Evolutionary conservation across 2,329 filamentous ascomycete genomes (phyloP).

Genomic region (Emmonsiellopsis sp.): DNA sequence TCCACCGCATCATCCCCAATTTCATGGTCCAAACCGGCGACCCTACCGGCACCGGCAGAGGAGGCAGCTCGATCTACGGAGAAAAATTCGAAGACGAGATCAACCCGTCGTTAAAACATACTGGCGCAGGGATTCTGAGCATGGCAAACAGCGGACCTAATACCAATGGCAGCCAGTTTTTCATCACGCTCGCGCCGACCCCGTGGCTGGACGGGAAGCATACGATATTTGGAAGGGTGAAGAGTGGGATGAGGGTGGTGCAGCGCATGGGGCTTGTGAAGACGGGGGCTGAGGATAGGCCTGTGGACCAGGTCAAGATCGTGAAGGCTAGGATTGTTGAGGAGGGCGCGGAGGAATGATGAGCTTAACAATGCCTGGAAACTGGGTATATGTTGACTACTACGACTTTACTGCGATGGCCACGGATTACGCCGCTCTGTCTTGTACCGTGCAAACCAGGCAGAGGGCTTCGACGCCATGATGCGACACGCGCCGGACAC

Average conservation of each 20-base stretch:
- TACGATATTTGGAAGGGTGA: constrained; percentile 90
- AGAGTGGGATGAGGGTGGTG: constrained; percentile 71
- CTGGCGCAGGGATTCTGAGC: constrained; percentile 82
- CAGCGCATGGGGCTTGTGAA: constrained; percentile 81
- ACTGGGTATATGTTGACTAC: neutral
- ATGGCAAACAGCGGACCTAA: constrained; percentile 95
- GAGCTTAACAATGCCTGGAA: neutral
- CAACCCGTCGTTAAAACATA: constrained; percentile 67
- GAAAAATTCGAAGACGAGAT: constrained; percentile 95
- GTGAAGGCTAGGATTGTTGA: constrained; percentile 62
- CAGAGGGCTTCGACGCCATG: neutral
- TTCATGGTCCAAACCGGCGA: constrained; percentile 98
- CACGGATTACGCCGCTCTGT: neutral
- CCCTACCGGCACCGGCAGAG: constrained; percentile 85
- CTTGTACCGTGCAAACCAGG: neutral
- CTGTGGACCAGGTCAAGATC: constrained; percentile 74
- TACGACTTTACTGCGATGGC: neutral
- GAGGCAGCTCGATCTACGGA: constrained; percentile 82
- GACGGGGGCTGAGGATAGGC: constrained; percentile 72
- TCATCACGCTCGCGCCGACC: constrained; percentile 86
- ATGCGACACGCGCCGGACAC: neutral
- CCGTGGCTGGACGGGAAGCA: constrained; percentile 97
- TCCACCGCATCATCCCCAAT: constrained; percentile 90
- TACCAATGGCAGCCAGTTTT: constrained; percentile 94
- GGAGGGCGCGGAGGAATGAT: constrained; percentile 40